Evolutionary conservation across 371 early-diverging fungal genomes (phyloP).

Genomic region (Mucor sp.): DNA sequence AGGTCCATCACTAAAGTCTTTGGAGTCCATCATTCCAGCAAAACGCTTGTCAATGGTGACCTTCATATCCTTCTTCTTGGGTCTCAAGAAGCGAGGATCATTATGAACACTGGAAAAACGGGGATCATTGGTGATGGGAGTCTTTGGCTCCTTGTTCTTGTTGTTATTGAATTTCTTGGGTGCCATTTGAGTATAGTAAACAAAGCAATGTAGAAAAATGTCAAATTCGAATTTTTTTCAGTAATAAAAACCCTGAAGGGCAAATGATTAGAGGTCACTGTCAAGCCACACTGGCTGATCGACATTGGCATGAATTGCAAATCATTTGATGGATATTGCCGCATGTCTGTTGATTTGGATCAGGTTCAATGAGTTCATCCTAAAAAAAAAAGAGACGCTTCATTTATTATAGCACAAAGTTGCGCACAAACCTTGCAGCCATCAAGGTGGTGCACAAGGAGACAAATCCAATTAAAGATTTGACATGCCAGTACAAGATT

Average conservation of each 20-base stretch:
- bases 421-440: neutral
- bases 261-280: conserved; percentile 5
- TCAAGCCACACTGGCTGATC: conserved; percentile 4
- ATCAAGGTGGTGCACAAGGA: neutral
- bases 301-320: neutral
- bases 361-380: neutral
- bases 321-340: neutral
- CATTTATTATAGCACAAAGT: neutral
- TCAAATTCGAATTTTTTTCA: neutral
- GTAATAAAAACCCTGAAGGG: neutral
- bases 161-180: conserved; percentile 15
- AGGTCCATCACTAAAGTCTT: conserved; percentile 75
- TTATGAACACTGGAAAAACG: conserved; percentile 83
- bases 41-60: conserved; percentile 93
- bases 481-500: too few relatives aligned
- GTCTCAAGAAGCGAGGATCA: conserved; percentile 88
- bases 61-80: conserved; percentile 81
- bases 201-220: conserved; percentile 1
- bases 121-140: conserved; percentile 66
- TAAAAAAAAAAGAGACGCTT: neutral
- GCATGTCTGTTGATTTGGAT: neutral
- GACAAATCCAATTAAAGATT: neutral
- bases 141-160: conserved; percentile 17
- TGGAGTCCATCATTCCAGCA: conserved; percentile 74
- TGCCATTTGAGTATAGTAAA: conserved; percentile 9